Evolutionary conservation across 306 rosid species (phyloP).

Genomic region (Dalbergia cochinchinensis): DNA sequence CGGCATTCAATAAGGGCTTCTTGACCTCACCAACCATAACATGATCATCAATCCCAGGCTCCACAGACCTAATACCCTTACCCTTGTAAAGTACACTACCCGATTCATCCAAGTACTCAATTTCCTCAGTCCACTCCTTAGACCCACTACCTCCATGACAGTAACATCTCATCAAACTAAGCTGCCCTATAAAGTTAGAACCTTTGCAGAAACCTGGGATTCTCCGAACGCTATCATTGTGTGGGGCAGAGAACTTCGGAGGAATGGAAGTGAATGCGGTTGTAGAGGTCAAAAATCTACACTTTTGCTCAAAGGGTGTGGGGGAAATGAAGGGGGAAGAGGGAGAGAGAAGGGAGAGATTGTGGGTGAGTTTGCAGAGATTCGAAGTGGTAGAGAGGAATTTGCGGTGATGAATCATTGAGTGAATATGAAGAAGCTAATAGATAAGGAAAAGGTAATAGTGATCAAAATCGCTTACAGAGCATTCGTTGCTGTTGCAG

Average conservation of each 20-base stretch:
- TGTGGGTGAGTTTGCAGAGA: slow-evolving; percentile 49
- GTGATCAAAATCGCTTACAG: slow-evolving; percentile 22
- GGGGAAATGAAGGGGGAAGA: slow-evolving; percentile 39
- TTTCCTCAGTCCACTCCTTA: slow-evolving; percentile 84
- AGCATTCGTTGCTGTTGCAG: background rate
- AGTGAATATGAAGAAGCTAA: slow-evolving; percentile 19
- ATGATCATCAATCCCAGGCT: slow-evolving; percentile 93
- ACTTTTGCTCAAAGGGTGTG: slow-evolving; percentile 45
- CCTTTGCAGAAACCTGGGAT: slow-evolving; percentile 42
- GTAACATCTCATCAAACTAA: slow-evolving; percentile 52
- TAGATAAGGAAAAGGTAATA: background rate
- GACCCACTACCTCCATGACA: slow-evolving; percentile 53
- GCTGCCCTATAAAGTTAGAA: slow-evolving; percentile 26
- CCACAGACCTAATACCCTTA: slow-evolving; percentile 81
- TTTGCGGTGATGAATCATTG: slow-evolving; percentile 58
- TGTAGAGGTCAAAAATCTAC: slow-evolving; percentile 49
- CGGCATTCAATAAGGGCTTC: slow-evolving; percentile 78
- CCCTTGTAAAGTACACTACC: slow-evolving; percentile 84
- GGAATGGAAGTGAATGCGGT: slow-evolving; percentile 34
- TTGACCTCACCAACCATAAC: slow-evolving; percentile 86
- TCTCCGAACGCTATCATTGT: slow-evolving; percentile 25
- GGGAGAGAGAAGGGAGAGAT: slow-evolving; percentile 30
- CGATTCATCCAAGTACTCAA: slow-evolving; percentile 86
- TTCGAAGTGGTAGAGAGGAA: slow-evolving; percentile 39
- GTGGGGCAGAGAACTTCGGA: background rate